A percentile compares a stretch with the other conserved stretches of the same genome.
Evolutionary conservation across 169 alveolate genomes (phyloP).

Genomic region (Plasmodium adleri): DNA sequence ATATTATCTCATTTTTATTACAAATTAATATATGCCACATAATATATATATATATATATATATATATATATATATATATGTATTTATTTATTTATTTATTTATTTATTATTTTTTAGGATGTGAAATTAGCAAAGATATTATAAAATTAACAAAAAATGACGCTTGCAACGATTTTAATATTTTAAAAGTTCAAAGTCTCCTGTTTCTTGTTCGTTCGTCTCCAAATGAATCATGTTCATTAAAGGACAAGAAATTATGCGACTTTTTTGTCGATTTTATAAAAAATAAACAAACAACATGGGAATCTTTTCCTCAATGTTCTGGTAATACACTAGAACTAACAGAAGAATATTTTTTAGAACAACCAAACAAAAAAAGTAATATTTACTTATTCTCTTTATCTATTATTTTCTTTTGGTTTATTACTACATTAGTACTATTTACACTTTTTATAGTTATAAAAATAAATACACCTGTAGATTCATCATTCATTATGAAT

Average conservation of each 20-base stretch:
- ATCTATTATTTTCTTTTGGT: slow-evolving; percentile 43
- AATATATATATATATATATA: not conserved
- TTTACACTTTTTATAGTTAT: slow-evolving; percentile 37
- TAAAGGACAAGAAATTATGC: slow-evolving; percentile 49
- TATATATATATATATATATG: not conserved
- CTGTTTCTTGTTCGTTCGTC: slow-evolving; percentile 48
- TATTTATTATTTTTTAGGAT: slow-evolving; percentile 20
- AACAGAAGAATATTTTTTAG: slow-evolving; percentile 50
- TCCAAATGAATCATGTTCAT: slow-evolving; percentile 36
- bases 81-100: not conserved
- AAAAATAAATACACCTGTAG: slow-evolving; percentile 55
- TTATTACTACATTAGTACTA: slow-evolving; percentile 25
- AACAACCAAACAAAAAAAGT: slow-evolving; percentile 32
- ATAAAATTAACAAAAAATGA: slow-evolving; percentile 31
- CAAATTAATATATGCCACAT: not conserved
- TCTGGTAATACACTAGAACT: slow-evolving; percentile 34
- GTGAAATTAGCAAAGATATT: slow-evolving; percentile 40
- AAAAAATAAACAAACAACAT: slow-evolving; percentile 27
- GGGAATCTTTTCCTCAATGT: slow-evolving; percentile 55
- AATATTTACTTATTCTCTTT: slow-evolving; percentile 45
- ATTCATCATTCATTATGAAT: slow-evolving; percentile 59
- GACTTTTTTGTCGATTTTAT: slow-evolving; percentile 63
- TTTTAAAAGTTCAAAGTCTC: slow-evolving; percentile 47
- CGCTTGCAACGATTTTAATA: slow-evolving; percentile 40
- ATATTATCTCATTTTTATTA: not conserved